These are phyloP conservation scores for Cyclotella distinguenda DNA, from an alignment of 108 stramenopile species.

Conservation along the genomic window DNA sequence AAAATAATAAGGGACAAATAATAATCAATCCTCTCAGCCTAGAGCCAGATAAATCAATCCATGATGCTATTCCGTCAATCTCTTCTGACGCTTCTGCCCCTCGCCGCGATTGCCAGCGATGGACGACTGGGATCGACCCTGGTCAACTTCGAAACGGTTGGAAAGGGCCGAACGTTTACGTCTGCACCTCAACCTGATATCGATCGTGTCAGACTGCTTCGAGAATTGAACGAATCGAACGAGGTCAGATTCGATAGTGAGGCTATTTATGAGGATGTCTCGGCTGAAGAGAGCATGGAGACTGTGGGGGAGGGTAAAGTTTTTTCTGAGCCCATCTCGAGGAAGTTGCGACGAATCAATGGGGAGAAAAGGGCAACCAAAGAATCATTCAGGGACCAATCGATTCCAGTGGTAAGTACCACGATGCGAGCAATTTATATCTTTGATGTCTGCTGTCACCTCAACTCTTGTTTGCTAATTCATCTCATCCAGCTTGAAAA, in stretches of 20 bases:
- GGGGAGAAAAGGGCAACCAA: neutral
- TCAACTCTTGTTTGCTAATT: neutral
- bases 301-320: neutral
- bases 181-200: neutral
- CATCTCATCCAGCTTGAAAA: neutral
- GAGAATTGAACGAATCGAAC: neutral
- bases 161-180: neutral
- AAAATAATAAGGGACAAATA: too few species aligned
- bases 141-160: neutral
- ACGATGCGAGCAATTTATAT: neutral
- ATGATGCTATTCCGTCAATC: neutral
- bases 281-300: neutral
- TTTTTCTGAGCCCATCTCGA: neutral
- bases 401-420: neutral
- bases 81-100: neutral
- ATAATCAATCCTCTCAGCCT: too few species aligned
- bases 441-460: neutral
- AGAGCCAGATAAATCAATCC: too few species aligned
- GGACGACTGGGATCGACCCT: neutral
- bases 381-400: neutral
- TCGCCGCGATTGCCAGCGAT: neutral
- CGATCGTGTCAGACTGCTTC: constrained; percentile 1
- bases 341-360: constrained; percentile 6
- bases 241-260: neutral
- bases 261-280: neutral